Evolutionary conservation across 208 protist genomes (phyloP), one percentile per base, ranked within the genome.

Genomic region (Leptomonas pyrrhocoris): DNA sequence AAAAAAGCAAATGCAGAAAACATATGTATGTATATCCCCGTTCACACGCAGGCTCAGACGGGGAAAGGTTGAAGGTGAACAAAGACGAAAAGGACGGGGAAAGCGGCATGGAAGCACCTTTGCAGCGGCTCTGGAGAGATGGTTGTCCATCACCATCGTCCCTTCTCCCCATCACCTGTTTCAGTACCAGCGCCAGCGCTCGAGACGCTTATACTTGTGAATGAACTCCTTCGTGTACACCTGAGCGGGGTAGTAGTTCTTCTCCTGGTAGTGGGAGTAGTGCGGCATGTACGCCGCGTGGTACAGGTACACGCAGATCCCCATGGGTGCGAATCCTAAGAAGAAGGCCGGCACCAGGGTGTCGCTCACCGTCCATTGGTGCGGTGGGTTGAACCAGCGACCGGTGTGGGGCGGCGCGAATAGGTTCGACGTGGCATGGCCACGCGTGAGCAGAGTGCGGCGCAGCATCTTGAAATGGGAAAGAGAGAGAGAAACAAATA

Each of bases 141-240:
- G n/a, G n/a, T n/a, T n/a, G n/a, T n/a, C n/a, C n/a, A n/a, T n/a
- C n/a, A n/a, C n/a, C n/a, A n/a, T n/a, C n/a, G n/a, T n/a, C n/a
- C n/a, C n/a, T n/a, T n/a, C n/a, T n/a, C n/a, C n/a, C n/a, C n/a
- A n/a, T 38, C 9, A 9, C 34, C 34, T 38, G 34, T 9, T 9
- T 49, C 31, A 96, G 70, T 96, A 96, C 89, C 89, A 94, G 36
- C 92, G 79, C 92, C 92, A 96, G 48, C 92, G 92, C 77, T 96
- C 89, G 13, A 96, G 74, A 31, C 92, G 88, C 65, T 94, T 84
- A 77, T 96, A 96, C 70, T 93, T 84, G 73, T 94, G 83, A 61
- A 96, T 96, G 77, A 96, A 96, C 76, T 96, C 89, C 78, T 96
- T 96, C 57, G 89, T 94, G 73, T 96, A 96, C 28, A 85, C 82